These are phyloP conservation scores for Dissophora globulifera DNA, from an alignment of 192 early-diverging fungal species.

Conservation along the genomic window DNA sequence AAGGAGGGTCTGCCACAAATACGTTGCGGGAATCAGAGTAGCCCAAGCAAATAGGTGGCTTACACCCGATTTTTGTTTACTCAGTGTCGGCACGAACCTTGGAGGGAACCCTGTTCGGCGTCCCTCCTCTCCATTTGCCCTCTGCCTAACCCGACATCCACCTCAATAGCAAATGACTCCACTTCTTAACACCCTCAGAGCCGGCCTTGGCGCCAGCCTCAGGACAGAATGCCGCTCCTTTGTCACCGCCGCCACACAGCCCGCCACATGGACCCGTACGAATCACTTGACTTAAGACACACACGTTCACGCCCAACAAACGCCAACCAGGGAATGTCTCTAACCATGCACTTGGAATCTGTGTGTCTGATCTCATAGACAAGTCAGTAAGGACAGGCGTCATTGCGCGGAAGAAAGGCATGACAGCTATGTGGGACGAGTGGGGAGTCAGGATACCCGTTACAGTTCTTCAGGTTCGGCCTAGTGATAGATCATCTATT, in stretches of 20 bases:
- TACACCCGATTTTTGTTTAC: background rate
- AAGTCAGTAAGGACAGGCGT: conserved; percentile 79
- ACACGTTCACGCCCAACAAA: no score
- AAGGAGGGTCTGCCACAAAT: no score
- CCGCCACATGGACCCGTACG: conserved; percentile 51
- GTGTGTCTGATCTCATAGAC: conserved; percentile 9
- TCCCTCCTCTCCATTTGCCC: background rate
- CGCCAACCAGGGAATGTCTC: background rate
- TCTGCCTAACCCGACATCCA: background rate
- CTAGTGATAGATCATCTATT: no score
- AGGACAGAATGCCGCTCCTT: conserved; percentile 34
- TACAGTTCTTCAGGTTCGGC: conserved; percentile 83
- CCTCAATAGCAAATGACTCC: conserved; percentile 31
- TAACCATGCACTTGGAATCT: background rate
- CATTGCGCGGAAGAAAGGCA: conserved; percentile 93
- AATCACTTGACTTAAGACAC: conserved; percentile 1
- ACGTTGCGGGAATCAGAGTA: no score
- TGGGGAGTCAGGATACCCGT: conserved; percentile 91
- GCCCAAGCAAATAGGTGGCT: no score
- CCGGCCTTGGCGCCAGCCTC: conserved; percentile 33
- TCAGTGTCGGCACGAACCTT: background rate
- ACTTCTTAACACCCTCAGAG: conserved; percentile 42
- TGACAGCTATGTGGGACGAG: conserved; percentile 94
- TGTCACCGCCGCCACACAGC: conserved; percentile 39
- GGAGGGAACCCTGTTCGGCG: no score